These are phyloP conservation scores for Colletotrichum lini DNA, from an alignment of 2,329 filamentous ascomycete genomes.

Conservation along the genomic window DNA sequence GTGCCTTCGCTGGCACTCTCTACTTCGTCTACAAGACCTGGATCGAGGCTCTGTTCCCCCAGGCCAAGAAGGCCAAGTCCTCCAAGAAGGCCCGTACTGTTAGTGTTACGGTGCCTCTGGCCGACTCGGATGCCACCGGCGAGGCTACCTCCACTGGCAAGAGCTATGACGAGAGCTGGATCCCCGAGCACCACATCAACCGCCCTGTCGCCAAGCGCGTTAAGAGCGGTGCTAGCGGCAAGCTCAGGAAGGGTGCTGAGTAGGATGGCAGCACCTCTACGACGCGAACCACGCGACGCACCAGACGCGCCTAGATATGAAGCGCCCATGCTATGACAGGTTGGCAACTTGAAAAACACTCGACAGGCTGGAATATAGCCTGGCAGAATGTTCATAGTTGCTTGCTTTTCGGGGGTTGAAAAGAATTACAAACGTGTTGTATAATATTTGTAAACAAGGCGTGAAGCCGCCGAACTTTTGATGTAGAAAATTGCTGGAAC, in stretches of 20 bases:
- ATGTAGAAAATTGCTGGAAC: slow-evolving; percentile 2
- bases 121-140: slow-evolving; percentile 79
- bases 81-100: slow-evolving; percentile 77
- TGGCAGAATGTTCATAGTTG: neutral
- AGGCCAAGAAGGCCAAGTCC: slow-evolving; percentile 78
- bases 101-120: slow-evolving; percentile 72
- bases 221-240: slow-evolving; percentile 69
- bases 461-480: neutral
- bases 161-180: slow-evolving; percentile 93
- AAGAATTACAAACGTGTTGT: slow-evolving; percentile 27
- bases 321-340: neutral
- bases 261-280: slow-evolving; percentile 20
- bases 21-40: slow-evolving; percentile 99
- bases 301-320: slow-evolving; percentile 24
- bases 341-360: neutral
- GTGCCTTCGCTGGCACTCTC: slow-evolving; percentile 81
- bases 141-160: slow-evolving; percentile 78
- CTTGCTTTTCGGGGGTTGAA: neutral
- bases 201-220: slow-evolving; percentile 80
- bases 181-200: slow-evolving; percentile 90
- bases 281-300: slow-evolving; percentile 10
- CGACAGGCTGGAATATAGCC: slow-evolving; percentile 1
- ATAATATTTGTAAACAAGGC: slow-evolving; percentile 33
- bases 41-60: slow-evolving; percentile 96
- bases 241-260: slow-evolving; percentile 49